Conservation (phyloP, 192 early-diverging fungal genomes). For the Obelidium mucronatum region DNA sequence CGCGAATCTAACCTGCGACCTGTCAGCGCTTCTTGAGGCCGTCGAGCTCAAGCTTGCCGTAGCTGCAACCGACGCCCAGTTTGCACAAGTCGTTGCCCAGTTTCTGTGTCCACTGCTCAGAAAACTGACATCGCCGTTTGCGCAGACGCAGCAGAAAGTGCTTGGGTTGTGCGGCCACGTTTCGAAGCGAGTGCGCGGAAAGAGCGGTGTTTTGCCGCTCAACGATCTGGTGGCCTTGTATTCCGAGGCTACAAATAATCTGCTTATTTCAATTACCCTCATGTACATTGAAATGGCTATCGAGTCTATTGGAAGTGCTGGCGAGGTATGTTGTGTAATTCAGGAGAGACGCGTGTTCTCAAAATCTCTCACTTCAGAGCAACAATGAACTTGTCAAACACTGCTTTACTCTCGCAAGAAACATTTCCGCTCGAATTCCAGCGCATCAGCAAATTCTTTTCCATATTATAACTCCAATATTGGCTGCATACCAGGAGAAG, state of each 20-base stretch:
- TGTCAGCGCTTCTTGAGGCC: constrained; percentile 38
- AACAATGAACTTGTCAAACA: background rate
- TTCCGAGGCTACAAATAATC: constrained; percentile 31
- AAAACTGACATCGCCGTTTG: constrained; percentile 65
- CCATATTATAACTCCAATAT: constrained; percentile 28
- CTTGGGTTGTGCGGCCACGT: constrained; percentile 82
- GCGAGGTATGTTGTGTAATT: background rate
- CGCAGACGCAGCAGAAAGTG: constrained; percentile 63
- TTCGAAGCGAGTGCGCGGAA: constrained; percentile 80
- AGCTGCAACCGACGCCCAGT: constrained; percentile 70
- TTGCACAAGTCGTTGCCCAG: constrained; percentile 65
- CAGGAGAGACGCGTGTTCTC: constrained; percentile 43
- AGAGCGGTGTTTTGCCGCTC: constrained; percentile 69
- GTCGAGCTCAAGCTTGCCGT: constrained; percentile 81
- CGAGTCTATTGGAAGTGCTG: background rate
- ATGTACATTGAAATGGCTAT: constrained; percentile 89
- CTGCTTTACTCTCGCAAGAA: background rate
- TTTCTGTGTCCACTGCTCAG: constrained; percentile 75
- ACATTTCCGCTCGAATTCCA: constrained; percentile 59
- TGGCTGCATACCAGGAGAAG: constrained; percentile 34
- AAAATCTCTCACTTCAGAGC: background rate
- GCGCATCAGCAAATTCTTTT: constrained; percentile 61
- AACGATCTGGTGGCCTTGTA: constrained; percentile 58
- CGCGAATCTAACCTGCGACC: too few species aligned
- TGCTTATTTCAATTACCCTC: constrained; percentile 81